These are phyloP conservation scores for Magnusiomyces ingens DNA, from an alignment of 1,139 yeast species.

Conservation along the genomic window DNA sequence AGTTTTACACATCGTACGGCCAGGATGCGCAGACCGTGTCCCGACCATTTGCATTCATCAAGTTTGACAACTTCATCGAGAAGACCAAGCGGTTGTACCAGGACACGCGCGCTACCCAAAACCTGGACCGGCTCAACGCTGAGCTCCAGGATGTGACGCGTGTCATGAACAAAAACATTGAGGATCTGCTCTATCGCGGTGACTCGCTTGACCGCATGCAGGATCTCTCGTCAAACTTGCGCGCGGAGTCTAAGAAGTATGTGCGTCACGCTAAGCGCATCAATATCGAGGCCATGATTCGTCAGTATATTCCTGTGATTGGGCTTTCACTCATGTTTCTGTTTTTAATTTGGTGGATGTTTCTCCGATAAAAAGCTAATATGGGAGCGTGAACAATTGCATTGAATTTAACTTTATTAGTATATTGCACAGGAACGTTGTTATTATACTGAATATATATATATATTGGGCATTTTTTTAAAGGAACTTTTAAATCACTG, in stretches of 20 bases:
- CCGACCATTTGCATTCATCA: conserved; percentile 79
- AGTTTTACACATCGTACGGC: conserved; percentile 76
- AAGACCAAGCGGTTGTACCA: conserved; percentile 85
- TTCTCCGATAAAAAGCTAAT: conserved; percentile 38
- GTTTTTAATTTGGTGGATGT: conserved; percentile 77
- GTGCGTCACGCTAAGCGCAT: conserved; percentile 85
- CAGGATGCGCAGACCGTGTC: conserved; percentile 45
- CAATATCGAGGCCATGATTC: conserved; percentile 78
- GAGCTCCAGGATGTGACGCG: conserved; percentile 91
- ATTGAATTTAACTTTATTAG: too few relatives aligned
- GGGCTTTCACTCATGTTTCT: conserved; percentile 67
- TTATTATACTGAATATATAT: too few relatives aligned
- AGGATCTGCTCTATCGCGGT: conserved; percentile 89
- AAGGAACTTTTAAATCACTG: too few relatives aligned
- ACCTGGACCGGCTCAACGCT: conserved; percentile 74
- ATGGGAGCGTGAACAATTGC: too few relatives aligned
- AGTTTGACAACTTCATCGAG: conserved; percentile 75
- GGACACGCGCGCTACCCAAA: conserved; percentile 85
- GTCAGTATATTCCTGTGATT: conserved; percentile 83
- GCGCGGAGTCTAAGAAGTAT: conserved; percentile 81
- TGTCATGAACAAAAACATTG: conserved; percentile 94
- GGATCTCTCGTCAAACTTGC: conserved; percentile 73
- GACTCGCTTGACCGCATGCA: conserved; percentile 88
- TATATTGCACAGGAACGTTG: too few relatives aligned
- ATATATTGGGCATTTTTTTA: too few relatives aligned